Conservation (phyloP, 2,329 filamentous ascomycete genomes). For the Ophiostoma australiae region DNA sequence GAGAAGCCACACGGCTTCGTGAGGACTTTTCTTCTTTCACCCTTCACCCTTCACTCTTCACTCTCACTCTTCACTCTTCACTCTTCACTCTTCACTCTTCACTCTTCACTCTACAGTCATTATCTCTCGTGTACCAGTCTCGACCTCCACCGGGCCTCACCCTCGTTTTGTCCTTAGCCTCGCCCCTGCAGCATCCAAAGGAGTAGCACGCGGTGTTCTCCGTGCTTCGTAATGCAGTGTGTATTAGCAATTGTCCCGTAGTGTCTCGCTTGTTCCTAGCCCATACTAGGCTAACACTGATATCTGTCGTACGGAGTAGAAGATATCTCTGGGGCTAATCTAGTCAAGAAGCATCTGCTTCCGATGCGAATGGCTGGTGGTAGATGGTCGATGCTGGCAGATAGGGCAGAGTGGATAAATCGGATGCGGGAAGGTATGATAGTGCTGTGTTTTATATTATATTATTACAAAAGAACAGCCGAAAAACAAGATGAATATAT, state of each 20-base stretch:
- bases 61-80: too few relatives aligned
- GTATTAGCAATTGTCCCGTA: not conserved
- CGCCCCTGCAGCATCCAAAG: not conserved
- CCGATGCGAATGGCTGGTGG: not conserved
- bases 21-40: not conserved
- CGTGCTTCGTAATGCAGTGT: not conserved
- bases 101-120: not conserved
- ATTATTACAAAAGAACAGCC: not conserved
- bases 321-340: not conserved
- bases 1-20: not conserved
- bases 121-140: not conserved
- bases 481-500: not conserved
- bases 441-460: not conserved
- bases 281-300: not conserved
- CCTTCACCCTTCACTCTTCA: not conserved
- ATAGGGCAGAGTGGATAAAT: not conserved
- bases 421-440: not conserved
- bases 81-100: too few relatives aligned
- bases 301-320: not conserved
- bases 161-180: not conserved
- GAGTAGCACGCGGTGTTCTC: constrained; percentile 1
- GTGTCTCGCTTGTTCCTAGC: not conserved
- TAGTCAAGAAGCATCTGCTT: not conserved
- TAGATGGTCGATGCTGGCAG: not conserved
- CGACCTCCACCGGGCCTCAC: not conserved